These are phyloP conservation scores for Neoscytalidium dimidiatum DNA, from an alignment of 2,329 filamentous ascomycete genomes.

Conservation along the genomic window DNA sequence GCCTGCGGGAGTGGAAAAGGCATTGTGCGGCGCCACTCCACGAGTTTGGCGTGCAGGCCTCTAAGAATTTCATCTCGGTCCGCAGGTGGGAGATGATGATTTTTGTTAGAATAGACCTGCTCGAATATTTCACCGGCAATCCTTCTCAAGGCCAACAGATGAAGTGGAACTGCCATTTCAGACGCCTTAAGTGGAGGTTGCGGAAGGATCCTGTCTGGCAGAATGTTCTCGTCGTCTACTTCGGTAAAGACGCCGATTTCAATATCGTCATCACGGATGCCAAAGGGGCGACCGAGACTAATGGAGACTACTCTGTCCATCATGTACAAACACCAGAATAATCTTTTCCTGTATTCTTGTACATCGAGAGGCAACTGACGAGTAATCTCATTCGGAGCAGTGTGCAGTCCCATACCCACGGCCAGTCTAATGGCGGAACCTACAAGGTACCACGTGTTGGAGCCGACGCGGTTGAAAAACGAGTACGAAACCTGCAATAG, in stretches of 20 bases:
- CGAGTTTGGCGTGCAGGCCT: constrained; percentile 43
- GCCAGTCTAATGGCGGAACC: constrained; percentile 48
- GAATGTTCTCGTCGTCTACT: constrained; percentile 36
- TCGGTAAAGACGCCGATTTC: constrained; percentile 45
- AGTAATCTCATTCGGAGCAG: constrained; percentile 26
- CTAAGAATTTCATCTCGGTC: constrained; percentile 31
- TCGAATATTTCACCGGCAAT: constrained; percentile 46
- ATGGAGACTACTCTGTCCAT: constrained; percentile 52
- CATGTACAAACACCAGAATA: constrained; percentile 53
- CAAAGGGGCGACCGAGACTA: constrained; percentile 48
- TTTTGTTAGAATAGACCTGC: constrained; percentile 39
- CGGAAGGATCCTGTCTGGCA: constrained; percentile 9
- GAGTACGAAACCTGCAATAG: constrained; percentile 52
- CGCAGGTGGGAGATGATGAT: background rate
- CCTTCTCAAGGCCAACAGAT: constrained; percentile 44
- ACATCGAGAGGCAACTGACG: constrained; percentile 26
- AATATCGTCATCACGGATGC: constrained; percentile 50
- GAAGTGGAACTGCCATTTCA: constrained; percentile 42
- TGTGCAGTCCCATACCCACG: constrained; percentile 47
- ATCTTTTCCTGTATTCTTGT: constrained; percentile 42
- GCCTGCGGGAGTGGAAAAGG: constrained; percentile 3
- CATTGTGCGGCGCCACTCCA: constrained; percentile 44
- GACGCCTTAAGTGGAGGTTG: constrained; percentile 22
- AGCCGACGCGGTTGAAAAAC: constrained; percentile 51
- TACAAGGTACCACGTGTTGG: constrained; percentile 52